phyloP scores from a whole-genome alignment of 2,329 filamentous ascomycete genomes.

The Pyrenophora tritici-repentis region DNA sequence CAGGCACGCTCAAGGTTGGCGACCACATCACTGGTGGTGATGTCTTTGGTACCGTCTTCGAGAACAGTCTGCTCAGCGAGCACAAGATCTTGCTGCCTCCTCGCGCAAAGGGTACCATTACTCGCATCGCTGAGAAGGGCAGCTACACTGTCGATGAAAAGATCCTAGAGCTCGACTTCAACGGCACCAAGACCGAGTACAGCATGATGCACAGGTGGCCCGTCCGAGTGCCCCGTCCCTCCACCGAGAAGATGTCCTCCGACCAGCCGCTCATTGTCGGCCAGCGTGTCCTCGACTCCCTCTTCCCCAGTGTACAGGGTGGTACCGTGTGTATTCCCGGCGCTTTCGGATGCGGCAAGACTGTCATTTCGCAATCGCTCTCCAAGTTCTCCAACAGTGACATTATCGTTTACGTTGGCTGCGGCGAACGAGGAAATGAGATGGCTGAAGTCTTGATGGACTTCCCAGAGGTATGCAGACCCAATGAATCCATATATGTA shows the following conservation, averaged over 20 bases:
- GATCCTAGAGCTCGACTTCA: constrained; percentile 94
- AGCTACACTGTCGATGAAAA: constrained; percentile 94
- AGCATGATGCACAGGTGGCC: constrained; percentile 99
- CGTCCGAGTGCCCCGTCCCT: constrained; percentile 90
- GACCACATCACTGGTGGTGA: constrained; percentile 97
- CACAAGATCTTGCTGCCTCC: constrained; percentile 94
- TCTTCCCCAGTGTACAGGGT: constrained; percentile 95
- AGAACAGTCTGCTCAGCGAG: constrained; percentile 92
- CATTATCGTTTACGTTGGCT: constrained; percentile 95
- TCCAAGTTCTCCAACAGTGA: constrained; percentile 99
- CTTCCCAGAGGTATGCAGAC: constrained; percentile 75
- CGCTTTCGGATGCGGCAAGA: constrained; percentile 98
- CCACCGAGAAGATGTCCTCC: constrained; percentile 88
- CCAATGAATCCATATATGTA: not conserved
- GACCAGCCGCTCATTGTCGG: constrained; percentile 93
- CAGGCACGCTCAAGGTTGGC: constrained; percentile 82
- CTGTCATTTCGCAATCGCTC: constrained; percentile 96
- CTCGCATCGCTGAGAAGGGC: constrained; percentile 84
- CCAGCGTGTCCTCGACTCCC: constrained; percentile 91
- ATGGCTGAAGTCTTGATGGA: constrained; percentile 99
- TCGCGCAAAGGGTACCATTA: constrained; percentile 88
- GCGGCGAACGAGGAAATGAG: constrained; percentile 93
- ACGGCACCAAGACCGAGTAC: constrained; percentile 91
- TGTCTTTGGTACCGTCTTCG: constrained; percentile 90
- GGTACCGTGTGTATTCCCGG: constrained; percentile 98